Base-by-base conservation (phyloP, 139 green algal species). In the Edaphochlamys debaryana region DNA sequence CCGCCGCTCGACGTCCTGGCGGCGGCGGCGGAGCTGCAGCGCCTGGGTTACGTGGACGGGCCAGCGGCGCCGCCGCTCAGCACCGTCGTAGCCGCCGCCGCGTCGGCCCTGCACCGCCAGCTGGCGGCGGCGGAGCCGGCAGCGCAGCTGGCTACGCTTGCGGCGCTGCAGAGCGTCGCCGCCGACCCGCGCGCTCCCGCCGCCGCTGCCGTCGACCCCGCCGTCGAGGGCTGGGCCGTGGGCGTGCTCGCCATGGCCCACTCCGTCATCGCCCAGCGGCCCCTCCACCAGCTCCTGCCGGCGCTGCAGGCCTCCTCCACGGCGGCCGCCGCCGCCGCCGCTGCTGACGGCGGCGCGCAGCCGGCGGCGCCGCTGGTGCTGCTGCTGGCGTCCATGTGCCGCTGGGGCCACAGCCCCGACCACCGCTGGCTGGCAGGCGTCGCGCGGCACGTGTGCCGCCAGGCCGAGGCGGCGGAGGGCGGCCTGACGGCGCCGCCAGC, bases 11-110 rank as follows among this genome's bases (percentile, higher is more conserved):
- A 74, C 58, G 48, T 67, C 11, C 45, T 84, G 34, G 64, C 45
- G 45, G 64, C 60, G 19, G 75, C 48, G 40, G 60, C 75, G 75
- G 75, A 81, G 60, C 75, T 81, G 38, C 75, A 81, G 75, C 60
- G 75, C 29, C 60, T 81, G 3, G 75, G 75, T 5, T 48, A 63
- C 37, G 17, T 60, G 8, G 73, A 70, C 27, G 56, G 13, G 27
- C 23, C 56, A 38, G 4, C 54, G 38, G 25, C 73, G 29, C 32
- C 73, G 54, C 4, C 56, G 30, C 30, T 80, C 15, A 80, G 73
- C 58, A 29, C 3, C 27, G 37, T 80, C 7, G 73, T 69, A 11
- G 73, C 73, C 29, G 27, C 56, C 11, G 73, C 73, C 15, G 13
- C 73, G 38, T 30, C 56, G 37, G 11, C 15, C 32, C 73, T 80